These are phyloP conservation scores for Petunia axillaris DNA, from an alignment of 257 asterid species.

Conservation along the genomic window DNA sequence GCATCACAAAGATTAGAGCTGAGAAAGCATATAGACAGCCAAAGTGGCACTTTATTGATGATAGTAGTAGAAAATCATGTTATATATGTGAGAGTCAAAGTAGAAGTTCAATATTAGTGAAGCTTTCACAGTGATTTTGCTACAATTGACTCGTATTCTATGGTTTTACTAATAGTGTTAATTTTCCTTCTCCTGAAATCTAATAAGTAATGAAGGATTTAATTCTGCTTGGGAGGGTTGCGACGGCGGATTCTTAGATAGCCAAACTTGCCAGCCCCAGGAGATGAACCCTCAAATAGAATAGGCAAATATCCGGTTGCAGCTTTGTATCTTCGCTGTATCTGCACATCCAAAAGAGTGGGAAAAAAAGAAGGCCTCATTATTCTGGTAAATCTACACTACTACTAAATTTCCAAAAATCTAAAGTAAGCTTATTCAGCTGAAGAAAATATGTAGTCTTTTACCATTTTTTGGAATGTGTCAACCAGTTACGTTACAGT, in stretches of 20 bases:
- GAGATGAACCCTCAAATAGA: conserved; percentile 91
- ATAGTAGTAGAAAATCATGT: neutral
- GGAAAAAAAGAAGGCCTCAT: neutral
- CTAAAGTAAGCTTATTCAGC: neutral
- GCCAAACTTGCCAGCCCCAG: conserved; percentile 96
- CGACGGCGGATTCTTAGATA: conserved; percentile 75
- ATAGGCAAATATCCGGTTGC: conserved; percentile 84
- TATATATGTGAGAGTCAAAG: neutral
- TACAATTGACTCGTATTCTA: neutral
- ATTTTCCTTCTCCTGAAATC: neutral
- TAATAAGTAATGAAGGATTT: neutral
- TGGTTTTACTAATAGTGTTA: neutral
- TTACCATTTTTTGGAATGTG: too few species aligned
- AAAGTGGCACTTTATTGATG: neutral
- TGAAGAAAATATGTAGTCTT: neutral
- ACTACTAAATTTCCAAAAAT: neutral
- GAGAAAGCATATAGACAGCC: neutral
- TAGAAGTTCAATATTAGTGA: neutral
- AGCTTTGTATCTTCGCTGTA: conserved; percentile 72
- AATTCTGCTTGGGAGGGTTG: conserved; percentile 27
- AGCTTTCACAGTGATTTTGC: neutral
- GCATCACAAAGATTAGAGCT: too few species aligned
- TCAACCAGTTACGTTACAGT: neutral
- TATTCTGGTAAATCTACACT: neutral
- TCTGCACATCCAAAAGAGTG: conserved; percentile 49